Base-by-base conservation (phyloP, 805 yeast genomes). In the Candida schatavii region DNA sequence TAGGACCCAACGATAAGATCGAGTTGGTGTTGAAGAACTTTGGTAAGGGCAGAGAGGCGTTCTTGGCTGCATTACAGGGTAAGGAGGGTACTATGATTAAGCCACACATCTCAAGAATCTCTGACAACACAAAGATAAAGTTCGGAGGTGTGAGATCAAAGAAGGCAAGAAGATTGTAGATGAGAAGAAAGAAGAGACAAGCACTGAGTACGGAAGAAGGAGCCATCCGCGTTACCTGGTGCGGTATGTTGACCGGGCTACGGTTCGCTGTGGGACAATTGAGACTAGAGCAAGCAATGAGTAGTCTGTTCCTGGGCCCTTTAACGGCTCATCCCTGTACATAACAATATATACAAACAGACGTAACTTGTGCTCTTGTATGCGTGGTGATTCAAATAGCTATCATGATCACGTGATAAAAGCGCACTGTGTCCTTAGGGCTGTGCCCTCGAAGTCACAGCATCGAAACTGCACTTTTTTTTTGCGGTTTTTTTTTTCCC, bases 141-240 rank as follows among this genome's bases (percentile, higher is more conserved):
- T 88, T 88, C 56, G 99, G 99, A 73, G 98, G 98, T 73, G 83
- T 78, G 36, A 80, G 93, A 55, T 74, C 96, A 17, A 95, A 91
- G 65, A 80, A 82, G 61, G 74, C 74, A 44, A 84, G 97, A 72
- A 82, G 95, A 68, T 70, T 85, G 56, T 81, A 68, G 61, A 11
- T 23, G 27, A 7, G 11, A 11, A 23, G 27, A 23, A 11, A 23
- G 27, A 23, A 23, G 27, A 23, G n/a, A n/a, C n/a, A n/a, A n/a
- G n/a, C n/a, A n/a, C n/a, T n/a, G n/a, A n/a, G n/a, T n/a, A n/a
- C n/a, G n/a, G n/a, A n/a, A n/a, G n/a, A n/a, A n/a, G n/a, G n/a
- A n/a, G n/a, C n/a, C n/a, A n/a, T n/a, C n/a, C n/a, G n/a, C n/a
- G n/a, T n/a, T n/a, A n/a, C n/a, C n/a, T n/a, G n/a, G n/a, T n/a